Conservation (phyloP, 441 rosid genomes). For the Dalechampia spathulata region DNA sequence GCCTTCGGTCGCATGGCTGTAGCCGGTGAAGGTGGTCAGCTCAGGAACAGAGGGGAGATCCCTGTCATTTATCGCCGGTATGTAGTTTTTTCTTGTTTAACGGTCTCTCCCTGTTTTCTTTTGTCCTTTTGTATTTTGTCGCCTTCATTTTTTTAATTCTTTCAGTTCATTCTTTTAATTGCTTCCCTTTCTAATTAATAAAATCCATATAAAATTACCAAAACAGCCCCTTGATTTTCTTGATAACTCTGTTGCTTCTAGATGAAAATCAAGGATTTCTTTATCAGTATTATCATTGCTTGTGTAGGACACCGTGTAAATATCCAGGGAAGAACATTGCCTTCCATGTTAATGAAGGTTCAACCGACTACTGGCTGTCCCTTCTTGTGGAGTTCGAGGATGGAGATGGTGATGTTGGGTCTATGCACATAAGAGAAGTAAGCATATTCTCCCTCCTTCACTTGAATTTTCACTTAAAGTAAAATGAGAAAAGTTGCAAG, state of each 20-base stretch:
- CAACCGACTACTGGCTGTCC: constrained; percentile 76
- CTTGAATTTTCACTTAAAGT: background rate
- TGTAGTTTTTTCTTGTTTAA: background rate
- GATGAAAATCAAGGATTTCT: too few relatives aligned
- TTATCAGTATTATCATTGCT: too few relatives aligned
- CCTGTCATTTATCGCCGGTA: constrained; percentile 74
- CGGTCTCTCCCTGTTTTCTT: background rate
- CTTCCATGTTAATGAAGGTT: constrained; percentile 84
- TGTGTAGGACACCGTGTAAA: constrained; percentile 67
- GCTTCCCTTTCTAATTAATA: background rate
- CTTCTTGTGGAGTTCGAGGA: constrained; percentile 84
- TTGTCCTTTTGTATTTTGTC: constrained; percentile 15
- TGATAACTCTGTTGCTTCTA: too few relatives aligned
- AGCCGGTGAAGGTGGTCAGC: constrained; percentile 55
- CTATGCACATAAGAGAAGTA: constrained; percentile 86
- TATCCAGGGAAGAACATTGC: constrained; percentile 79
- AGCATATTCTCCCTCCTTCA: background rate
- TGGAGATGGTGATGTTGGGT: constrained; percentile 94
- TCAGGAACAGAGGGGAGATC: constrained; percentile 78
- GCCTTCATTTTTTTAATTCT: background rate
- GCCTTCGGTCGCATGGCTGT: constrained; percentile 89
- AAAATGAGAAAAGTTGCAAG: too few relatives aligned
- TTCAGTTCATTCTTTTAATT: background rate
- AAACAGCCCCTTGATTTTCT: background rate
- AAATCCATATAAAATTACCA: background rate